Conservation (phyloP, 768 basidiomycete genomes). For the Lentinula boryana region DNA sequence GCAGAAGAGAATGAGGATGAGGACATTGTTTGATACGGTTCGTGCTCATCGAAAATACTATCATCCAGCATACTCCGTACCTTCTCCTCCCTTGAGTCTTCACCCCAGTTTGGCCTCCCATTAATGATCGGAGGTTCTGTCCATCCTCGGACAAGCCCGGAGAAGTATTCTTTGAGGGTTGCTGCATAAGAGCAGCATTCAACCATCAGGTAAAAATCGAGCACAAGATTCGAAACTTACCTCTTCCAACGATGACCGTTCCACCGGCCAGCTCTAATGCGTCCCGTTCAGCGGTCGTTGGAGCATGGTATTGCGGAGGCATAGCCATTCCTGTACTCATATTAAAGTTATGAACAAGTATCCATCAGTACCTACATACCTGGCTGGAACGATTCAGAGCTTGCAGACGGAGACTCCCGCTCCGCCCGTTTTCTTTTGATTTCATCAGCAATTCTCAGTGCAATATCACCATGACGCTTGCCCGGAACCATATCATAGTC, state of each 20-base stretch:
- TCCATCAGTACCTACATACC: not conserved
- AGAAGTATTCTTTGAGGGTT: constrained; percentile 92
- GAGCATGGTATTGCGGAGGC: constrained; percentile 40
- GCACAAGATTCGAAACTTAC: not conserved
- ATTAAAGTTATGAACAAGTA: not conserved
- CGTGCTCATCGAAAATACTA: constrained; percentile 70
- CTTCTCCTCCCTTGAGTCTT: constrained; percentile 64
- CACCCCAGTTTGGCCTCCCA: constrained; percentile 31
- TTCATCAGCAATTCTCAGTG: constrained; percentile 67
- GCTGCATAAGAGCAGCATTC: constrained; percentile 22
- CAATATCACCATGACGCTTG: constrained; percentile 81
- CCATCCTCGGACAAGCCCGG: constrained; percentile 83
- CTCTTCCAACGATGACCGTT: constrained; percentile 75
- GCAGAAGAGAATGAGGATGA: constrained; percentile 5
- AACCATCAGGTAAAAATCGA: not conserved
- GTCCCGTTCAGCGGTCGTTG: constrained; percentile 44
- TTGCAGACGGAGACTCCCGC: constrained; percentile 11
- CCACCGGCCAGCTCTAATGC: constrained; percentile 75
- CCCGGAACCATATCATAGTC: constrained; percentile 85
- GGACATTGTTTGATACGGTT: constrained; percentile 16
- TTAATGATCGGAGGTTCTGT: constrained; percentile 33
- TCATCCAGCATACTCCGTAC: constrained; percentile 70
- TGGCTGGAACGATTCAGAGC: not conserved
- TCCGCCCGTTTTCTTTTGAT: constrained; percentile 59
- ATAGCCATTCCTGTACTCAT: constrained; percentile 25